phyloP scores from a whole-genome alignment of 2,329 filamentous ascomycete species.

The Aspergillus fumigatus region DNA sequence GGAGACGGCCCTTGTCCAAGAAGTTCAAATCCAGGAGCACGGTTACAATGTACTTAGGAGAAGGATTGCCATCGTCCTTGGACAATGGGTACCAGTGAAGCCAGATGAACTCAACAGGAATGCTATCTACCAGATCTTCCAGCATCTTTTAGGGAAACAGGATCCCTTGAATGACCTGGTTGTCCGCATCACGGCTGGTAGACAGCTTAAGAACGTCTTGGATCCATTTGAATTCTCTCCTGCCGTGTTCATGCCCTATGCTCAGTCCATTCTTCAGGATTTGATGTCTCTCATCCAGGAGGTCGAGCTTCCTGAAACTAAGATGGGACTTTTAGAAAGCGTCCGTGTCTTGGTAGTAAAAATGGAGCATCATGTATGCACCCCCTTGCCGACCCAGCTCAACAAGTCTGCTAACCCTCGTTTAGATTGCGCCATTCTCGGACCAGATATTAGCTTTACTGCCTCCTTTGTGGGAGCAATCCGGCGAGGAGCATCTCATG shows the following conservation, averaged over 20 bases:
- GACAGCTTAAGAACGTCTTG: conserved; percentile 73
- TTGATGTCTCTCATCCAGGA: conserved; percentile 75
- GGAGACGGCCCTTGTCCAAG: conserved; percentile 66
- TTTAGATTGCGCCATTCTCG: conserved; percentile 58
- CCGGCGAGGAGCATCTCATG: conserved; percentile 82
- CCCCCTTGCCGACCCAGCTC: background rate
- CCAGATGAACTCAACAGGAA: conserved; percentile 63
- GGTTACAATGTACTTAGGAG: conserved; percentile 80
- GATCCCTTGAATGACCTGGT: conserved; percentile 84
- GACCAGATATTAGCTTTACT: conserved; percentile 78
- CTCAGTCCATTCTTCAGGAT: conserved; percentile 65
- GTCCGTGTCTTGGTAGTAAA: conserved; percentile 75
- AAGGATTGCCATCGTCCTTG: conserved; percentile 81
- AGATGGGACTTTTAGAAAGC: conserved; percentile 83
- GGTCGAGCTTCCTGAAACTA: conserved; percentile 79
- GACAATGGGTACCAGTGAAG: conserved; percentile 82
- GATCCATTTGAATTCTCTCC: conserved; percentile 80
- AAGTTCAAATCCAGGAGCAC: conserved; percentile 65
- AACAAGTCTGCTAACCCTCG: conserved; percentile 3
- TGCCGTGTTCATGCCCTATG: conserved; percentile 71
- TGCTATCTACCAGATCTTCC: conserved; percentile 82
- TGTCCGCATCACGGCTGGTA: conserved; percentile 83
- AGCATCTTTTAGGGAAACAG: conserved; percentile 72
- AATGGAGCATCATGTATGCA: conserved; percentile 65
- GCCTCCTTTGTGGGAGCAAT: conserved; percentile 78